phyloP scores from a whole-genome alignment of 495 filamentous ascomycete genomes.

The Hypoxylon perforatum region DNA sequence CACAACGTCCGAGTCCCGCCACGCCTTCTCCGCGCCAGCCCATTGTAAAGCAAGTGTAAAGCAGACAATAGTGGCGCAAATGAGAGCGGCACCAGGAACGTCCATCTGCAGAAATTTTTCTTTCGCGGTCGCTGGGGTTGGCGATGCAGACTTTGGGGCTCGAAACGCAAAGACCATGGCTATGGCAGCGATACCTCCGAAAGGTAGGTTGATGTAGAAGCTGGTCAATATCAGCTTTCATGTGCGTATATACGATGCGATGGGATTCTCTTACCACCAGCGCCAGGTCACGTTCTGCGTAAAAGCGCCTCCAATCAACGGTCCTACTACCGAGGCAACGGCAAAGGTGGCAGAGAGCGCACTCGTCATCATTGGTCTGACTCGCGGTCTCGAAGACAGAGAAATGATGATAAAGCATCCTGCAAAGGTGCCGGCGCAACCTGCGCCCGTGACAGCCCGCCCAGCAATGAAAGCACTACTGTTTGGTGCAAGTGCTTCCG shows the following conservation, averaged over 20 bases:
- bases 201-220: constrained; percentile 72
- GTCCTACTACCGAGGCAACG: constrained; percentile 38
- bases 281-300: constrained; percentile 69
- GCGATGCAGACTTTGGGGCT: constrained; percentile 56
- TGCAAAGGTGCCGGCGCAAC: constrained; percentile 55
- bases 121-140: constrained; percentile 46
- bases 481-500: constrained; percentile 54
- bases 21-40: constrained; percentile 78
- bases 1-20: constrained; percentile 63
- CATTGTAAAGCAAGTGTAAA: constrained; percentile 85
- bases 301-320: constrained; percentile 72
- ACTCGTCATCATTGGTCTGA: constrained; percentile 50
- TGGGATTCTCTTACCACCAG: constrained; percentile 59
- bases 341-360: constrained; percentile 13
- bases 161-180: constrained; percentile 60
- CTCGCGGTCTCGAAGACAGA: constrained; percentile 51
- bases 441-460: constrained; percentile 62
- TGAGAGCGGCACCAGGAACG: constrained; percentile 49
- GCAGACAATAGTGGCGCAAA: constrained; percentile 59
- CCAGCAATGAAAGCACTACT: constrained; percentile 65
- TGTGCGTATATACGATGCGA: background rate
- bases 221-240: constrained; percentile 7
- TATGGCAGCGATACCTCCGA: constrained; percentile 62
- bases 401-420: constrained; percentile 62
- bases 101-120: constrained; percentile 50